These are phyloP conservation scores for Theobroma cacao DNA, from an alignment of 345 rosid genomes.

Conservation along the genomic window DNA sequence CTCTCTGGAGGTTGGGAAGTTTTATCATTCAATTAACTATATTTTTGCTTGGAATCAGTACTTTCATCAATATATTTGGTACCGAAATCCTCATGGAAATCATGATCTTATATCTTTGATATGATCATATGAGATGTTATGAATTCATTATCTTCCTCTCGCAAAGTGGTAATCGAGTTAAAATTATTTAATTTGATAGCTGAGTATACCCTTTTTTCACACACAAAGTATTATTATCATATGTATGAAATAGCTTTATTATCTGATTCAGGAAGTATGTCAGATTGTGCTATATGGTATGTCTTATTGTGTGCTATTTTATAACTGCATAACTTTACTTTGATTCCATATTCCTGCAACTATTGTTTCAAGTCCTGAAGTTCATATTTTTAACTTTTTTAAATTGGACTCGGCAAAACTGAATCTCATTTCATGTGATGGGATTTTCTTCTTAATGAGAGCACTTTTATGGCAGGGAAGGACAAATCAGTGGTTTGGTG, in stretches of 20 bases:
- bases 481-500: slow-evolving; percentile 91
- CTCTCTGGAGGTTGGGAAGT: slow-evolving; percentile 88
- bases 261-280: not conserved
- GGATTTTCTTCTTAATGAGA: not conserved
- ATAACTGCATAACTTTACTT: not conserved
- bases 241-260: not conserved
- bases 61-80: not conserved
- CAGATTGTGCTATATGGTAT: not conserved
- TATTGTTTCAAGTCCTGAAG: not conserved
- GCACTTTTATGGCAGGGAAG: slow-evolving; percentile 64
- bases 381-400: not conserved
- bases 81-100: not conserved
- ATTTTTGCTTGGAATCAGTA: not conserved
- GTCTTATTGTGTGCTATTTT: not conserved
- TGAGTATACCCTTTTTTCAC: not conserved
- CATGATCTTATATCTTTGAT: not conserved
- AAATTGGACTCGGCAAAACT: not conserved
- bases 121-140: not conserved
- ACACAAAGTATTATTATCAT: not conserved
- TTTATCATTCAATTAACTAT: not conserved
- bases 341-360: not conserved
- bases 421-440: not conserved
- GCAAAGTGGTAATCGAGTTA: not conserved
- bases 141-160: not conserved
- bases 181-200: not conserved